phyloP scores from a whole-genome alignment of 371 early-diverging fungal species.

The Syncephalis fuscata region DNA sequence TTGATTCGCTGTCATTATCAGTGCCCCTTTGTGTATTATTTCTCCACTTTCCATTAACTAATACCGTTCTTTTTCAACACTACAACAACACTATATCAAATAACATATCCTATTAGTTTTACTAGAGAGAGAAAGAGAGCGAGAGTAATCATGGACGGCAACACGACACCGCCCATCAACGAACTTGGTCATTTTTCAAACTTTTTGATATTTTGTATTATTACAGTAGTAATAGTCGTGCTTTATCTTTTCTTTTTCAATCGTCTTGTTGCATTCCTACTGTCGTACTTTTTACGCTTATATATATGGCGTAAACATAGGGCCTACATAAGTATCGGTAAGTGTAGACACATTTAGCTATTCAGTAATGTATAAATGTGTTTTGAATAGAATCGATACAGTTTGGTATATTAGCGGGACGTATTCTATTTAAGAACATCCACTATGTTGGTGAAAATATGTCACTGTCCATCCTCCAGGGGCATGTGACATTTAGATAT shows the following conservation, averaged over 20 bases:
- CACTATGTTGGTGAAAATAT: slow-evolving; percentile 57
- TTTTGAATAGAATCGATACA: slow-evolving; percentile 49
- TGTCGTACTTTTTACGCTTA: slow-evolving; percentile 44
- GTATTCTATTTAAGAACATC: slow-evolving; percentile 63
- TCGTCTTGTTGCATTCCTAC: slow-evolving; percentile 39
- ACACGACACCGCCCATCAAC: not conserved
- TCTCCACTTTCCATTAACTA: too few relatives aligned
- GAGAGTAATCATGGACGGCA: too few relatives aligned
- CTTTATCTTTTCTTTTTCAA: slow-evolving; percentile 67
- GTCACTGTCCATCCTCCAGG: slow-evolving; percentile 54
- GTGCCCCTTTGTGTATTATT: too few relatives aligned
- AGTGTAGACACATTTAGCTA: not conserved
- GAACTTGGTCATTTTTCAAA: not conserved
- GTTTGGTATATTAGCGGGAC: slow-evolving; percentile 57
- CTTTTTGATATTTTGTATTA: slow-evolving; percentile 48
- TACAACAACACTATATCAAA: too few relatives aligned
- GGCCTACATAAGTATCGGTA: slow-evolving; percentile 62
- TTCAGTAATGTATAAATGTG: not conserved
- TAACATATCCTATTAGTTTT: too few relatives aligned
- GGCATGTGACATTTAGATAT: slow-evolving; percentile 59
- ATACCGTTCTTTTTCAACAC: too few relatives aligned
- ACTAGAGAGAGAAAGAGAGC: too few relatives aligned
- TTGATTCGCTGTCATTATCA: too few relatives aligned
- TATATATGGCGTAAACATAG: slow-evolving; percentile 53
- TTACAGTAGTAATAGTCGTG: slow-evolving; percentile 47